Evolutionary conservation across 257 asterid genomes (phyloP), one percentile per base, ranked within the genome.

Genomic region (Craterostigma plantagineum): DNA sequence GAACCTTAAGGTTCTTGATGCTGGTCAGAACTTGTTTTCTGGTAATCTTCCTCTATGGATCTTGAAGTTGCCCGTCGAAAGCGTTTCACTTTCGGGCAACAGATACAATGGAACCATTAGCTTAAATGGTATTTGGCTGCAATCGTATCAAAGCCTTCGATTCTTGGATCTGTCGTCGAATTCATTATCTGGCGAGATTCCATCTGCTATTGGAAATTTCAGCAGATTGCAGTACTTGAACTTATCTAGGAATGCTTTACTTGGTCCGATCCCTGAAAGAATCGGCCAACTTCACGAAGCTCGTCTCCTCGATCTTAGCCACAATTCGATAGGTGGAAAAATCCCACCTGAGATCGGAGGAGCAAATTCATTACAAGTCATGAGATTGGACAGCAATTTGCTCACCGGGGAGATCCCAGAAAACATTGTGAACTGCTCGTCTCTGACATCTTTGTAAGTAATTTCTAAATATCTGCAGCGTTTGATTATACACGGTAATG

Each of bases 21-120:
- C 67, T 12, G 67, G 76, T 17, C 52, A 41, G 8, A 84, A 84
- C 48, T 41, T 49, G 1, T 47, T 84, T 14, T 60, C 71, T 0
- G 96, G 93, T 17, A 62, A 76, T 56, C 46, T 84, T 45, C 93
- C 93, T 53, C 59, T 68, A 4, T 74, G 96, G 96, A 35, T 64
- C 52, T 80, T 76, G 49, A 38, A 54, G 58, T 51, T 71, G 52
- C 57, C 76, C 1, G 42, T 84, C 53, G 70, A 66, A 56, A 68
- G 46, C 14, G 47, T 71, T 2, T 60, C 72, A 27, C 61, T 77
- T 33, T 63, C 85, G 16, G 72, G 55, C 45, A 84, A 84, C 55
- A 67, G 61, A 48, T 75, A 71, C 16, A 60, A 52, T 16, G 96
- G 96, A 13, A 52, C 50, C 51, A 42, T 84, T 7, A 53, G 33